Evolutionary conservation across 805 yeast genomes (phyloP).

Genomic region (Zygotorulaspora chibaensis): DNA sequence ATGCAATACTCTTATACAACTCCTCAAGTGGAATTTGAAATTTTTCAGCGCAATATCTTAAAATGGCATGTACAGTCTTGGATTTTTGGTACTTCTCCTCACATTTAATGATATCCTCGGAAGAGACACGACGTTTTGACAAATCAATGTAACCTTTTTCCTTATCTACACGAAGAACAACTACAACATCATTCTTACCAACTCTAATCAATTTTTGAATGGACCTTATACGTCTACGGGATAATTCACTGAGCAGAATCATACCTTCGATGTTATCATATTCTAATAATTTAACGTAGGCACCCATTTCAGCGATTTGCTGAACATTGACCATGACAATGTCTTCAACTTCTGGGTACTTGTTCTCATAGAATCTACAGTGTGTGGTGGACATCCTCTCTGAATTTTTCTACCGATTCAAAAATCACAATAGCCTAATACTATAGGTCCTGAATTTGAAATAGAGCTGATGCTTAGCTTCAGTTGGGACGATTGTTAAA

Average conservation of each 20-base stretch:
- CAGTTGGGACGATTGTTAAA: too few relatives aligned
- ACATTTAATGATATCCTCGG: constrained; percentile 95
- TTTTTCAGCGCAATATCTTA: constrained; percentile 97
- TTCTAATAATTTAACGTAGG: constrained; percentile 91
- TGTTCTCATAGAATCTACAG: constrained; percentile 96
- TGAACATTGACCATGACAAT: constrained; percentile 98
- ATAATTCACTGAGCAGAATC: constrained; percentile 91
- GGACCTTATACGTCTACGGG: constrained; percentile 97
- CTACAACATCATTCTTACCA: constrained; percentile 97
- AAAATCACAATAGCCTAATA: neutral
- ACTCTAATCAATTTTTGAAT: constrained; percentile 96
- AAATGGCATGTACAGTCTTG: constrained; percentile 95
- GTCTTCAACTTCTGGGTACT: constrained; percentile 97
- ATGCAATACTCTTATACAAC: constrained; percentile 83
- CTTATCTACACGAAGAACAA: constrained; percentile 95
- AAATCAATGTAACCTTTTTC: constrained; percentile 98
- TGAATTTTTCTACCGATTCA: neutral
- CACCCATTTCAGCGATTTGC: constrained; percentile 99
- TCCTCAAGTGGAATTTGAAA: constrained; percentile 82
- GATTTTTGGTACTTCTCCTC: constrained; percentile 96
- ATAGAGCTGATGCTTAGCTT: neutral
- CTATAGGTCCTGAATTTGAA: neutral
- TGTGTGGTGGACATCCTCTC: constrained; percentile 71
- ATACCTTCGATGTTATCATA: constrained; percentile 98
- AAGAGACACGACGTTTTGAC: constrained; percentile 95